phyloP scores from a whole-genome alignment of 148 eudicot genomes.

The Vaccinium darrowii region DNA sequence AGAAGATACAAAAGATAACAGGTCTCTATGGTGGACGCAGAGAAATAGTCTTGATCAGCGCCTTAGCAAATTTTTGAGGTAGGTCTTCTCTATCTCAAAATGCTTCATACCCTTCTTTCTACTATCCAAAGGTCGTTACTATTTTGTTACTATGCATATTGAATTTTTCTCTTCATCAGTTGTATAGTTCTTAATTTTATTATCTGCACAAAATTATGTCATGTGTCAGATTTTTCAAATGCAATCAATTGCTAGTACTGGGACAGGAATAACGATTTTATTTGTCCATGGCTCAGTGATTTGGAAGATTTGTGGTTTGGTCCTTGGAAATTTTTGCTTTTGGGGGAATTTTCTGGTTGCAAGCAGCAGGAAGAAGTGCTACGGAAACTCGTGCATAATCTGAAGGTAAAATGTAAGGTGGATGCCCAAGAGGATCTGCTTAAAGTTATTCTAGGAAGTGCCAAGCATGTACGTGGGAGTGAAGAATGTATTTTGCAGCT shows the following conservation, averaged over 20 bases:
- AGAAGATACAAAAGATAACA: constrained; percentile 56
- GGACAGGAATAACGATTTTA: not conserved
- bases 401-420: constrained; percentile 35
- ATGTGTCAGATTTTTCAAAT: not conserved
- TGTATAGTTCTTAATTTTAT: not conserved
- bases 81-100: constrained; percentile 21
- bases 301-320: constrained; percentile 88
- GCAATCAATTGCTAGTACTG: not conserved
- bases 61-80: constrained; percentile 68
- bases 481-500: constrained; percentile 41
- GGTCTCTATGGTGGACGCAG: constrained; percentile 71
- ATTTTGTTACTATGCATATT: not conserved
- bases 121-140: constrained; percentile 21
- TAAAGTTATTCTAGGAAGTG: constrained; percentile 45
- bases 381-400: constrained; percentile 41
- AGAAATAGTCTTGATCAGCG: constrained; percentile 64
- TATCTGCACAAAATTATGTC: not conserved
- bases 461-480: constrained; percentile 34
- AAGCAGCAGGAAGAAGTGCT: constrained; percentile 36
- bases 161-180: constrained; percentile 1
- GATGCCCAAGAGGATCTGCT: constrained; percentile 44
- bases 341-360: constrained; percentile 58
- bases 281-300: constrained; percentile 40
- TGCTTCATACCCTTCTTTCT: constrained; percentile 14
- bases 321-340: constrained; percentile 69